These are phyloP conservation scores for Trametes hirsuta DNA, from an alignment of 1,284 basidiomycete species.

Conservation along the genomic window DNA sequence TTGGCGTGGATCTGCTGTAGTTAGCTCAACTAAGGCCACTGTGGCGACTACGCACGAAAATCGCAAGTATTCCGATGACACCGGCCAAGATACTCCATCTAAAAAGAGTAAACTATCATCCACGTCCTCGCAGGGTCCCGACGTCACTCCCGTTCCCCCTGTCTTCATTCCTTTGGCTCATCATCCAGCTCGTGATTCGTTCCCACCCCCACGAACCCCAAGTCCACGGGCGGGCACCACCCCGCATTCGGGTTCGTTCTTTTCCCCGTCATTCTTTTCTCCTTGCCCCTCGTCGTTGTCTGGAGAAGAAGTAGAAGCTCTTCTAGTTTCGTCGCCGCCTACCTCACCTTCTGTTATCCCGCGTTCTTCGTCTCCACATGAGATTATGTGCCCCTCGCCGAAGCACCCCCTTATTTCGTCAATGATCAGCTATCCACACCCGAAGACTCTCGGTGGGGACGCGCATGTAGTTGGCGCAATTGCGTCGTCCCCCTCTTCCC, in stretches of 20 bases:
- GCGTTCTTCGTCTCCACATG: background rate
- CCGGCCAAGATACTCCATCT: background rate
- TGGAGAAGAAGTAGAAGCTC: constrained; percentile 8
- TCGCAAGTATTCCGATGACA: too few relatives aligned
- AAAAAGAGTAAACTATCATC: background rate
- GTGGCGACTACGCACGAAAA: too few relatives aligned
- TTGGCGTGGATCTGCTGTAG: too few relatives aligned
- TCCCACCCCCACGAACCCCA: background rate
- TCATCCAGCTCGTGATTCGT: background rate
- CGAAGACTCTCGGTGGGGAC: background rate
- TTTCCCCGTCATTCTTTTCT: constrained; percentile 11
- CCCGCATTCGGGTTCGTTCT: background rate
- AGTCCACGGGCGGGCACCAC: background rate
- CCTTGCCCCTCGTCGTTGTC: background rate
- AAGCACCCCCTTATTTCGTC: background rate
- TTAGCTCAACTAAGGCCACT: too few relatives aligned
- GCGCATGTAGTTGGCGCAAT: background rate
- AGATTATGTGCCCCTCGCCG: background rate
- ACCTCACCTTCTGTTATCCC: background rate
- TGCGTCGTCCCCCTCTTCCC: background rate
- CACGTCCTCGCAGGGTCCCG: background rate
- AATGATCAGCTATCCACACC: background rate
- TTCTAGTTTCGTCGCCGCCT: constrained; percentile 4
- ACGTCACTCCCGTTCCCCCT: background rate
- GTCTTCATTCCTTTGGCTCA: background rate